These are phyloP conservation scores for Perilla frutescens DNA, from an alignment of 257 asterid species.

Conservation along the genomic window DNA sequence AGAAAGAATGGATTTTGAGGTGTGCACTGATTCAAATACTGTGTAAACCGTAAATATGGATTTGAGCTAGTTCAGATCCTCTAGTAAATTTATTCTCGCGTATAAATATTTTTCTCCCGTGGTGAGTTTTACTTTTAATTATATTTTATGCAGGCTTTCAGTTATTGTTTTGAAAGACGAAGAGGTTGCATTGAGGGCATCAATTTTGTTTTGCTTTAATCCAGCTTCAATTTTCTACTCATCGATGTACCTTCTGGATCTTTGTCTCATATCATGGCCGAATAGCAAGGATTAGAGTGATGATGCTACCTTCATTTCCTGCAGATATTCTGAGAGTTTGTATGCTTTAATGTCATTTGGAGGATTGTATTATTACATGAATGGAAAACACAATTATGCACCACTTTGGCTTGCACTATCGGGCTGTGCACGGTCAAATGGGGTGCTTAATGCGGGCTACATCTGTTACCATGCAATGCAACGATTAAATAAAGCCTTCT, in stretches of 20 bases:
- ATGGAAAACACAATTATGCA: slow-evolving; percentile 55
- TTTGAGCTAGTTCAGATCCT: slow-evolving; percentile 24
- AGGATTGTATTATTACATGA: slow-evolving; percentile 69
- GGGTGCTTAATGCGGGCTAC: slow-evolving; percentile 89
- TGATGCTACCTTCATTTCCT: slow-evolving; percentile 30
- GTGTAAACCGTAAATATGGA: neutral
- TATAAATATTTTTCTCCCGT: neutral
- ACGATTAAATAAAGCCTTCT: slow-evolving; percentile 54
- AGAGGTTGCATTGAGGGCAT: slow-evolving; percentile 80
- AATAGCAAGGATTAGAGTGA: slow-evolving; percentile 32
- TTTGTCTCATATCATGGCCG: slow-evolving; percentile 28
- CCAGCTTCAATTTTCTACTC: slow-evolving; percentile 99
- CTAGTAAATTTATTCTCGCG: neutral
- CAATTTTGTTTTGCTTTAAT: slow-evolving; percentile 88
- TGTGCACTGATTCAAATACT: slow-evolving; percentile 10
- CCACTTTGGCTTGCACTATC: slow-evolving; percentile 80
- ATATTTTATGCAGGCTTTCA: slow-evolving; percentile 69
- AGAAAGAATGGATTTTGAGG: slow-evolving; percentile 20
- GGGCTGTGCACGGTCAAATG: slow-evolving; percentile 88
- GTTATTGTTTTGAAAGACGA: slow-evolving; percentile 62
- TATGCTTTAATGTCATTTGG: slow-evolving; percentile 81
- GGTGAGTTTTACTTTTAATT: slow-evolving; percentile 9
- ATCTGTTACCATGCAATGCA: slow-evolving; percentile 75
- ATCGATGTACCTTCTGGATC: slow-evolving; percentile 65
- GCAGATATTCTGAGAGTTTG: slow-evolving; percentile 93